Evolutionary conservation across 768 basidiomycete genomes (phyloP), one percentile per base, ranked within the genome.

Genomic region (Mycena galopus): DNA sequence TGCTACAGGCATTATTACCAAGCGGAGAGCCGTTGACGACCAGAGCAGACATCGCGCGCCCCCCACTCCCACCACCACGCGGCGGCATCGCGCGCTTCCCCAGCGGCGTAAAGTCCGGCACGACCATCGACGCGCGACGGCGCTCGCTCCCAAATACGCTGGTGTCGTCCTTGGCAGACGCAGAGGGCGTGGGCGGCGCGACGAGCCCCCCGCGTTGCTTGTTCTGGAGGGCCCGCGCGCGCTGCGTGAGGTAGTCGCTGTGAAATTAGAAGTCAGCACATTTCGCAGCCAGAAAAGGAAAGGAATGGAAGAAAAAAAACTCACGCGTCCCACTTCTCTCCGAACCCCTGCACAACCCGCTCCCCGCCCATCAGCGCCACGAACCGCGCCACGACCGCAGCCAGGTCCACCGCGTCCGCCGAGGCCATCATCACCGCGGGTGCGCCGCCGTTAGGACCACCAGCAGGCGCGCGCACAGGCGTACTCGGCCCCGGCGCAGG

Each of bases 381-480:
- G 77, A 93, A 96, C 50, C 91, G 84, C 33, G 83, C 82, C 33
- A 94, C 88, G 1, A 96, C 93, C 32, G 85, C 81, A 4, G 88
- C 89, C 1, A 89, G 79, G 3, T 83, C 81, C 14, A 95, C 85
- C 8, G 83, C 81, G 50, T 90, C 88, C 11, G 88, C 88, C 51
- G 88, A 82, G 0, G 86, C 92, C 55, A 92, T 79, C 79, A 44
- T 84, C 82, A 51, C 79, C 77, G n/a, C 75, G n/a, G 42, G 23
- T 30, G 51, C 59, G 2, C 78, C 58, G 30, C 80, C 74, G 21
- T 25, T 23, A 44, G 58, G 27, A 1, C 50, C 19, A 0, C 27
- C 10, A 10, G 53, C 14, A 2, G 53, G 16, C 6, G 53, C 23
- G 1, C 69, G 69, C 17, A 57, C 42, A 11, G 73, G 73, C 21